Evolutionary conservation across 2,329 filamentous ascomycete genomes (phyloP), one percentile per base, ranked within the genome.

Genomic region (Colletotrichum scovillei): DNA sequence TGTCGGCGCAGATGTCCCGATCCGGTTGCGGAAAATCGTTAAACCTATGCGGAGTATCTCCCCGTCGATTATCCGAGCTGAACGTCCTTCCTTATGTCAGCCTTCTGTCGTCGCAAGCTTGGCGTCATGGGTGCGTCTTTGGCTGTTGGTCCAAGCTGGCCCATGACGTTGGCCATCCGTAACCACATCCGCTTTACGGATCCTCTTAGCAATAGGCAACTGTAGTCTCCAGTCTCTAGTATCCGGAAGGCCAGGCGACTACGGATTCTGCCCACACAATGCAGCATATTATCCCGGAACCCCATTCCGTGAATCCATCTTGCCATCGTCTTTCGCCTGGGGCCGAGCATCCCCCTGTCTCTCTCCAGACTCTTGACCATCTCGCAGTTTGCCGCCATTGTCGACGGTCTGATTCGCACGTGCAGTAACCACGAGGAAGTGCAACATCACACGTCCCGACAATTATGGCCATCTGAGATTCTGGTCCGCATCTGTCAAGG

Each of bases 41-140:
- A 4, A 22, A 49, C 42, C 42, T 49, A 19, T 26, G 26, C 26
- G 26, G 26, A 26, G 26, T 19, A 8, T 7, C 42, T 49, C 7
- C 19, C 19, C 19, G 19, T 49, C 16, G 4, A 49, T 9, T 22
- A 19, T n/a, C 42, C 42, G 42, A 49, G 42, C 42, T 49, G 8
- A 32, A n/a, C 32, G 5, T n/a, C 22, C 14, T 16, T 53, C n/a
- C 28, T 53, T 53, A 52, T 35, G 42, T 63, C 60, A 63, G 42
- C 60, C 30, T 32, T 11, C 35, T 16, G 38, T 42, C 30, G 26
- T 65, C 60, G 60, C 53, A 72, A 55, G 30, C 14, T 28, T 70
- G 52, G 60, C 70, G 70, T 73, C 70, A 73, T 56, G 24, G 11
- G 24, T 64, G 66, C 42, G 59, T 69, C 65, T 69, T 59, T 32